Conservation (phyloP, 495 filamentous ascomycete species). For the Lasiosphaeria miniovina region DNA sequence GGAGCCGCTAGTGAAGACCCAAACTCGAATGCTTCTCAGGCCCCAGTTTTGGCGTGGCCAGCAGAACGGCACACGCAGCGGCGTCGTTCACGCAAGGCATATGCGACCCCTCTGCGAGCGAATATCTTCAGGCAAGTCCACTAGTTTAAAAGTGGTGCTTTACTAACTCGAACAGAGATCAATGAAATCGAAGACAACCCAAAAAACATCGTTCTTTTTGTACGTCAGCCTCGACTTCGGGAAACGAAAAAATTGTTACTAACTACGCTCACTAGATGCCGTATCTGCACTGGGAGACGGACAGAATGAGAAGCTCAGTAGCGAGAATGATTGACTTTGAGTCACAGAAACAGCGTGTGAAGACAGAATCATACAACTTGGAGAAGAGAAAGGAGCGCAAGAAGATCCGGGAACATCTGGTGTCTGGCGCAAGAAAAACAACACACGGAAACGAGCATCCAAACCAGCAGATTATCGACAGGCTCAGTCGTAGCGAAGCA, state of each 20-base stretch:
- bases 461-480: neutral
- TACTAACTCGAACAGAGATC: slow-evolving; percentile 6
- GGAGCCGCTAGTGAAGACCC: neutral
- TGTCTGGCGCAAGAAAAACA: neutral
- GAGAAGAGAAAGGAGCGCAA: slow-evolving; percentile 4
- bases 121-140: slow-evolving; percentile 27
- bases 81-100: slow-evolving; percentile 35
- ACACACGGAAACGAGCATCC: neutral
- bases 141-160: neutral
- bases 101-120: slow-evolving; percentile 35
- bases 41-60: slow-evolving; percentile 33
- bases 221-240: slow-evolving; percentile 14
- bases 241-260: neutral
- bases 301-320: slow-evolving; percentile 35
- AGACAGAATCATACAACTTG: slow-evolving; percentile 4
- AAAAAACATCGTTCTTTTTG: slow-evolving; percentile 40
- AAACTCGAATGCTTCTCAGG: slow-evolving; percentile 23
- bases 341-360: slow-evolving; percentile 9
- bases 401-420: neutral
- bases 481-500: neutral
- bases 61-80: slow-evolving; percentile 24
- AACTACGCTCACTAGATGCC: slow-evolving; percentile 48
- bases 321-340: slow-evolving; percentile 19
- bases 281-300: slow-evolving; percentile 67
- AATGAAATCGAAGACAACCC: slow-evolving; percentile 22